Evolutionary conservation across 306 rosid species (phyloP).

Genomic region (Lupinus albus): DNA sequence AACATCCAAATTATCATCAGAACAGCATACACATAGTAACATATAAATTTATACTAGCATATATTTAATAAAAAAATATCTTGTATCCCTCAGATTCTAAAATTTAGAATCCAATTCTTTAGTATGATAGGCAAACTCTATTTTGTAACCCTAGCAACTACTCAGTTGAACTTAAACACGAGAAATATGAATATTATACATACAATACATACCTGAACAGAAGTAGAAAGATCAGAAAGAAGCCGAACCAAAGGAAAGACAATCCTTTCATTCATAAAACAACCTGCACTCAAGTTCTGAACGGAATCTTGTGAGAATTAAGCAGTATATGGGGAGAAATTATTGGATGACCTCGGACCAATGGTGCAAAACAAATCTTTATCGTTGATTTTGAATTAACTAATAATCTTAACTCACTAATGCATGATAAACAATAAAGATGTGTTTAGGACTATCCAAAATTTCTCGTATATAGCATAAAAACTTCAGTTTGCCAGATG

Average conservation of each 20-base stretch:
- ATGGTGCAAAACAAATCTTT: too few species aligned
- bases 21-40: conserved; percentile 5
- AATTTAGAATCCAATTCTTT: not conserved
- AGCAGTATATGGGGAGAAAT: not conserved
- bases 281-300: conserved; percentile 93
- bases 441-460: too few species aligned
- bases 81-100: conserved; percentile 8
- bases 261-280: conserved; percentile 75
- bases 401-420: too few species aligned
- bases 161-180: conserved; percentile 2
- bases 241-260: conserved; percentile 79
- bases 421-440: too few species aligned
- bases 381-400: too few species aligned
- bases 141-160: conserved; percentile 19
- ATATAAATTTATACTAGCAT: not conserved
- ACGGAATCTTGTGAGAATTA: conserved; percentile 52
- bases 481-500: too few species aligned
- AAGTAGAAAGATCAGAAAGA: conserved; percentile 67
- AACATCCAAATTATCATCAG: conserved; percentile 25
- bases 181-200: conserved; percentile 31
- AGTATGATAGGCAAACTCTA: not conserved
- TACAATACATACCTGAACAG: conserved; percentile 70
- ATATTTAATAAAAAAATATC: too few species aligned
- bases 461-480: too few species aligned
- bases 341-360: too few species aligned